Evolutionary conservation across 2,329 filamentous ascomycete species (phyloP), one percentile per base, ranked within the genome.

Genomic region (Scedosporium dehoogii): DNA sequence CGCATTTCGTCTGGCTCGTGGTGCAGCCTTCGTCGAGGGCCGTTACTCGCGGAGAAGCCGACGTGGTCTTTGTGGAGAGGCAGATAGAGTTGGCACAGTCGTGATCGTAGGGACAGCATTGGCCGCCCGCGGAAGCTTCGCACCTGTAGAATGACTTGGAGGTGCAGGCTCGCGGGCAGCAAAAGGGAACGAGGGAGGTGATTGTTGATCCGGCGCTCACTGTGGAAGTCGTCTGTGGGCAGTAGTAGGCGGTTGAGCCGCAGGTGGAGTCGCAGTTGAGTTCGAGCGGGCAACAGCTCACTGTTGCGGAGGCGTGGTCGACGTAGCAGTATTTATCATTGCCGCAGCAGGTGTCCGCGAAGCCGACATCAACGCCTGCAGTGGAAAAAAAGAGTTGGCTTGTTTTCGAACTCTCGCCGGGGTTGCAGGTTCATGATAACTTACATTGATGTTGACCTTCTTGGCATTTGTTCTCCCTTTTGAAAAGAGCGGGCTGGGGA

Each of bases 61-160:
- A n/a, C 3, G 64, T 64, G 7, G 68, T 41, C 4, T 69, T 58
- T 4, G 69, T 64, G 6, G 65, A 62, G 14, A 63, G 12, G 3
- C 63, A 51, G 1, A 68, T 69, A 23, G 72, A 70, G 2, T 72
- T 67, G 48, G 67, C 69, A 68, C 82, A 85, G 10, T 73, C 69
- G 18, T 70, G 71, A 48, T 75, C 78, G 65, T 76, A 81, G 7
- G 67, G 61, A 66, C 83, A 85, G 71, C 83, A 85, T 59, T 75
- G 74, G 18, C 76, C 76, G 62, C 81, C 80, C 29, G 79, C 73
- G 1, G 63, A 67, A 7, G 63, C 41, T 18, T 79, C 71, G 66
- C 82, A 85, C 25, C 73, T 73, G 66, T 78, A 83, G 58, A 73
- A 68, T 66, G 74, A 76, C 25, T 75, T 74, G 55, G 64, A 67